A percentile compares a stretch with the other conserved stretches of the same genome.
These are phyloP conservation scores for Jimgerdemannia lactiflua DNA, from an alignment of 192 early-diverging fungal genomes.

Conservation along the genomic window DNA sequence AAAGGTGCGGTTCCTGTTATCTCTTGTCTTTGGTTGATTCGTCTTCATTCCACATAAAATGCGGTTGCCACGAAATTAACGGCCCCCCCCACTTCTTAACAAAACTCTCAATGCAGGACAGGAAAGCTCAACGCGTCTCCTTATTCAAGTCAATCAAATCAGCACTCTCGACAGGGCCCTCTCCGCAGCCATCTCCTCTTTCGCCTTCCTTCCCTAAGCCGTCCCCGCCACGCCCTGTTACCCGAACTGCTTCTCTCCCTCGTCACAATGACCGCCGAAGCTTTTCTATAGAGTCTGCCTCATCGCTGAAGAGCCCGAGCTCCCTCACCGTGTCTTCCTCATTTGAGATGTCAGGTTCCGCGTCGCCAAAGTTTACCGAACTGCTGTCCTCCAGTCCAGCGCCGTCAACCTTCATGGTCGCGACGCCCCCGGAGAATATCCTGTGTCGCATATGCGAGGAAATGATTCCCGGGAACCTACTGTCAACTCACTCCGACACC, in stretches of 20 bases:
- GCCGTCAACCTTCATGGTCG: slow-evolving; percentile 17
- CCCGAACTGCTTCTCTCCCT: background rate
- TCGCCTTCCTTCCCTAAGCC: slow-evolving; percentile 23
- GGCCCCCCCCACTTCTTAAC: background rate
- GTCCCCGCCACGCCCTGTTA: slow-evolving; percentile 5
- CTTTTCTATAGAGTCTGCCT: slow-evolving; percentile 8
- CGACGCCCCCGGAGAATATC: slow-evolving; percentile 34
- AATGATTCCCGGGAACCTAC: slow-evolving; percentile 53
- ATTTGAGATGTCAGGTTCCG: slow-evolving; percentile 1
- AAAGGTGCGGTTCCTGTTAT: background rate
- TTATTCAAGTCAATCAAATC: slow-evolving; percentile 37
- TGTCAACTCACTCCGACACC: slow-evolving; percentile 77
- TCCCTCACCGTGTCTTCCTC: slow-evolving; percentile 13
- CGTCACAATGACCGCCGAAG: background rate
- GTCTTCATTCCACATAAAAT: background rate
- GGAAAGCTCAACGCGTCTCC: slow-evolving; percentile 15
- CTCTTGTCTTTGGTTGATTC: too few species aligned
- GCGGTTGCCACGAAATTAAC: background rate
- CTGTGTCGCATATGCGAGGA: slow-evolving; percentile 91
- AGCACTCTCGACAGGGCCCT: slow-evolving; percentile 24
- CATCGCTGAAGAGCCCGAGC: slow-evolving; percentile 21
- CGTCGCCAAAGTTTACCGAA: background rate
- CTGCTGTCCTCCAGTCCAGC: slow-evolving; percentile 14
- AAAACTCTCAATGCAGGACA: background rate
- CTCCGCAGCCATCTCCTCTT: slow-evolving; percentile 22